phyloP scores from a whole-genome alignment of 495 filamentous ascomycete genomes.

The Durotheca rogersii region DNA sequence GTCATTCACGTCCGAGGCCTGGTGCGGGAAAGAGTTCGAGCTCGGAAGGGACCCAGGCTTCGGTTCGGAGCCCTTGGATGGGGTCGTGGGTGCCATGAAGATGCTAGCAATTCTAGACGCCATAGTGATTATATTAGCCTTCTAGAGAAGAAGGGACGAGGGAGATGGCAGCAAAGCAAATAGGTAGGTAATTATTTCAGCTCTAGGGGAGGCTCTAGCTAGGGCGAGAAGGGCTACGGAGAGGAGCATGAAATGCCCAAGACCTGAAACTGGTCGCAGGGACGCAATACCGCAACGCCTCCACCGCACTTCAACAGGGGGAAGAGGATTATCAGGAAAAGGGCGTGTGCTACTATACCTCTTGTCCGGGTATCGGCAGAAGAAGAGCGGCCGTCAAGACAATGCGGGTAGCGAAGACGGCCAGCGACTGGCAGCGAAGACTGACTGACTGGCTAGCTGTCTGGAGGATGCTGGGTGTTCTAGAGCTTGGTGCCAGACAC shows the following conservation, averaged over 20 bases:
- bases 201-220: neutral
- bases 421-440: neutral
- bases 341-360: conserved; percentile 15
- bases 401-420: neutral
- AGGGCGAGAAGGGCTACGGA: neutral
- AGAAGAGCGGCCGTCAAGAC: conserved; percentile 21
- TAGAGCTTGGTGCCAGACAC: neutral
- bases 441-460: no score
- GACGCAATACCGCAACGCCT: conserved; percentile 20
- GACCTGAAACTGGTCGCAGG: conserved; percentile 22
- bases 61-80: conserved; percentile 34
- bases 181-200: no score
- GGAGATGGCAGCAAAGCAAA: no score
- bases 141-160: conserved; percentile 1
- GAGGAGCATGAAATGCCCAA: conserved; percentile 8
- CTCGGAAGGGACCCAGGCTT: conserved; percentile 23
- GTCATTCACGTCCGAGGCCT: conserved; percentile 43
- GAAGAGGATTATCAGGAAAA: conserved; percentile 8
- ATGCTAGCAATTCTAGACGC: conserved; percentile 15
- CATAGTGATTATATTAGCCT: conserved; percentile 20
- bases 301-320: conserved; percentile 6
- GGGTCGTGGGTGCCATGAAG: conserved; percentile 39
- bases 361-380: conserved; percentile 6
- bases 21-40: conserved; percentile 58
- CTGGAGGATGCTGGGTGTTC: neutral